Evolutionary conservation across 2,329 filamentous ascomycete genomes (phyloP), one percentile per base, ranked within the genome.

Genomic region (Nectriaceae sp.): DNA sequence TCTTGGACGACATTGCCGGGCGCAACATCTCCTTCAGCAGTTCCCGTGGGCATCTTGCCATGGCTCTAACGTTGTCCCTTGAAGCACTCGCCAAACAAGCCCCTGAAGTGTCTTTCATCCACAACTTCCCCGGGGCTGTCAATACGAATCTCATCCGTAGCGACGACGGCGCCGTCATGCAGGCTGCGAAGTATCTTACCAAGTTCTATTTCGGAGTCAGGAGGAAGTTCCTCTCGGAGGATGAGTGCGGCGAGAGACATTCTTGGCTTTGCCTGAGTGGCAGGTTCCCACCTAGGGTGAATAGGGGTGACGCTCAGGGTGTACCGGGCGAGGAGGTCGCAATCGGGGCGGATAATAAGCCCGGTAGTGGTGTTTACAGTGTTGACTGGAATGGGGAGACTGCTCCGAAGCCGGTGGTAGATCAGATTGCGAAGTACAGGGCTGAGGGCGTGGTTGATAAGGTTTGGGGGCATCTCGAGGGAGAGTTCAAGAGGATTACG

Each of bases 71-170:
- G 2, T 51, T 67, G 19, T 60, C 55, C 4, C 43, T 65, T 1
- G 58, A 67, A 20, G 60, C 49, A 3, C 42, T 64, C 0, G 45
- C 62, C 2, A 51, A 36, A 3, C 49, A 57, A 15, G 52, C 62
- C 1, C 53, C 60, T 10, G 56, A 52, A 2, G 54, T 66, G 5
- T 57, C 52, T 3, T 66, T 67, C 35, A 56, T 67, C 3, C 65
- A 67, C 47, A 63, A 59, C 39, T 67, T 57, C 39, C 65, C 65
- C 10, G 64, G 63, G 1, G 41, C 53, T 2, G 62, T 67, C 5
- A 44, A 67, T 31, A 67, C 65, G 11, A 52, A 57, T 22, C 40
- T 64, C 0, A 63, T 61, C 11, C 48, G 58, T 1, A 42, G 21
- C 3, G 61, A 54, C 3, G 57, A 56, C 8, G 59, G 58, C 1